These are phyloP conservation scores for Physcomitrium patens DNA, from an alignment of 225 moss, liverwort and hornwort species.

Conservation along the genomic window DNA sequence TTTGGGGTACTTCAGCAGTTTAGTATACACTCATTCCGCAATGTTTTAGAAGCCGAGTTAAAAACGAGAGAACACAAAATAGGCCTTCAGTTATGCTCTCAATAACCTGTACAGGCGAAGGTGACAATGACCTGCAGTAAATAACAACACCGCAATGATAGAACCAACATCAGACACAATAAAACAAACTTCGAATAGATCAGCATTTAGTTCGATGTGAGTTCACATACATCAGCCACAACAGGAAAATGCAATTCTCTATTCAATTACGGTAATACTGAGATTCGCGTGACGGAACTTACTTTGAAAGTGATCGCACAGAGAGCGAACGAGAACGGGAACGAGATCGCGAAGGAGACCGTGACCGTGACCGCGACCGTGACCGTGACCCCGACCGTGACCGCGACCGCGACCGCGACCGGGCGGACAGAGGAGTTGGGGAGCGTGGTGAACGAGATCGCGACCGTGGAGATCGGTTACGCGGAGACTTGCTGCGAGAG, in stretches of 20 bases:
- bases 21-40: background rate
- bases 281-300: slow-evolving; percentile 15
- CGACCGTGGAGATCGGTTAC: slow-evolving; percentile 57
- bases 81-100: background rate
- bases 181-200: background rate
- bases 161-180: background rate
- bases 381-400: no score
- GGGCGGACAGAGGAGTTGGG: no score
- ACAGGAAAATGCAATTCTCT: background rate
- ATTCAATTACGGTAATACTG: background rate
- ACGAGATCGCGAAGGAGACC: no score
- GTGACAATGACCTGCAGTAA: slow-evolving; percentile 48
- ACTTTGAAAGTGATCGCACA: slow-evolving; percentile 52
- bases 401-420: no score
- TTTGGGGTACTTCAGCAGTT: background rate
- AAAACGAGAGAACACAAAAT: background rate
- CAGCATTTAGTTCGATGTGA: background rate
- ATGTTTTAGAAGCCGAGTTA: background rate
- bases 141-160: background rate
- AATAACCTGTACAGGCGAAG: slow-evolving; percentile 38
- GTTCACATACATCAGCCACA: background rate
- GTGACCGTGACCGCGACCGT: slow-evolving; percentile 27
- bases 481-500: slow-evolving; percentile 57
- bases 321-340: slow-evolving; percentile 37
- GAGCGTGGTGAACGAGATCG: no score